Evolutionary conservation across 768 basidiomycete species (phyloP).

Genomic region (Suillus lakei): DNA sequence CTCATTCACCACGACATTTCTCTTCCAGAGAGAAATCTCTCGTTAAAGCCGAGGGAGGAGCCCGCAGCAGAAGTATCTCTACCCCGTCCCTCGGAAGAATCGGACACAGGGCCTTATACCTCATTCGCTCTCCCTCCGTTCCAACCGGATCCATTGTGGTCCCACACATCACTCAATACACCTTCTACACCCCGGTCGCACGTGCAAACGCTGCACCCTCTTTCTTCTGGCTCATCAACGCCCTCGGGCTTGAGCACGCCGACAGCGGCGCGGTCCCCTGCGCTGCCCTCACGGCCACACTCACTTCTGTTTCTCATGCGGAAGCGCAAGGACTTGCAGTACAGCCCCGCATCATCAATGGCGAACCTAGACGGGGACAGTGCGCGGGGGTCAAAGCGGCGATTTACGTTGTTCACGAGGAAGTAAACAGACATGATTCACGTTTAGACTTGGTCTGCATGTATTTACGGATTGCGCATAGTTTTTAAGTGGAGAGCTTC

Average conservation of each 20-base stretch:
- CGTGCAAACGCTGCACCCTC: constrained; percentile 31
- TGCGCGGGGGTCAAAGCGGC: constrained; percentile 23
- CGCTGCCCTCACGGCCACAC: constrained; percentile 30
- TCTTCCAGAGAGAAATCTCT: constrained; percentile 37
- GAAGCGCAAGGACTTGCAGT: constrained; percentile 24
- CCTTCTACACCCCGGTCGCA: constrained; percentile 28
- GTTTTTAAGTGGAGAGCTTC: not conserved
- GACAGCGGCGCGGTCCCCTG: constrained; percentile 26
- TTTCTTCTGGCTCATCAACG: constrained; percentile 35
- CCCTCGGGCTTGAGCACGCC: constrained; percentile 36
- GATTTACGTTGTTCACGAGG: constrained; percentile 35
- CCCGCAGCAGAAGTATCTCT: constrained; percentile 31
- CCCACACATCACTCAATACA: constrained; percentile 23
- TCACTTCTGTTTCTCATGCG: constrained; percentile 39
- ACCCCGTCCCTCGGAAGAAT: constrained; percentile 37
- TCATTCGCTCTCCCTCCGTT: constrained; percentile 36
- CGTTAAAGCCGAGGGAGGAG: constrained; percentile 32
- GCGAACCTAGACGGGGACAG: constrained; percentile 22
- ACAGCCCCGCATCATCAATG: constrained; percentile 31
- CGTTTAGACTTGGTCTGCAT: constrained; percentile 15
- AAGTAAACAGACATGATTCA: constrained; percentile 24
- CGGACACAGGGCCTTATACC: constrained; percentile 37
- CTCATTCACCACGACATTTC: constrained; percentile 37
- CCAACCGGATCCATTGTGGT: constrained; percentile 24
- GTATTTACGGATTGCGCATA: constrained; percentile 20